phyloP scores from a whole-genome alignment of 805 yeast genomes.

The Myxozyma vanderwaltii region DNA sequence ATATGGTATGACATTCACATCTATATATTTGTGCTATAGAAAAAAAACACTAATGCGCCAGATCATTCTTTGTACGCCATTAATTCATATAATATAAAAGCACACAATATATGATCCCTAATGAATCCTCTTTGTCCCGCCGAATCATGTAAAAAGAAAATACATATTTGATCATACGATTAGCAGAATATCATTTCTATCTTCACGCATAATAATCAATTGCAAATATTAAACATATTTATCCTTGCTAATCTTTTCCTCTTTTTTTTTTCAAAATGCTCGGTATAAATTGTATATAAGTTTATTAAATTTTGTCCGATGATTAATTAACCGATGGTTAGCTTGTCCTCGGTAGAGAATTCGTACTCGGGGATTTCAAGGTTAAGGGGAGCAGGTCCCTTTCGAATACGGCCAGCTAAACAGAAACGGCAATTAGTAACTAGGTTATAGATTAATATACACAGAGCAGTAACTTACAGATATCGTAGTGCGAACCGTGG shows the following conservation, averaged over 20 bases:
- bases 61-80: slow-evolving; percentile 15
- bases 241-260: neutral
- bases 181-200: neutral
- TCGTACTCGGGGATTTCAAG: slow-evolving; percentile 94
- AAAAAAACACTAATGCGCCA: slow-evolving; percentile 14
- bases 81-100: neutral
- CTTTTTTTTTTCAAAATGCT: neutral
- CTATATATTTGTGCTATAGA: slow-evolving; percentile 9
- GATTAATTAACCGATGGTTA: slow-evolving; percentile 75
- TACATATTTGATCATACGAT: neutral
- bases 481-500: slow-evolving; percentile 99
- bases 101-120: slow-evolving; percentile 3
- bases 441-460: neutral
- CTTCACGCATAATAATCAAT: too few relatives aligned
- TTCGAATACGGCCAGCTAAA: slow-evolving; percentile 93
- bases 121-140: slow-evolving; percentile 5
- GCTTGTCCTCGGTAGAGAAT: slow-evolving; percentile 74
- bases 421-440: neutral
- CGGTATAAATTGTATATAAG: neutral
- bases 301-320: neutral
- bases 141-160: neutral
- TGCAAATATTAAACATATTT: neutral
- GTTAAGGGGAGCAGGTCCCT: slow-evolving; percentile 99
- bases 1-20: slow-evolving; percentile 2
- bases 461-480: slow-evolving; percentile 47